Base-by-base conservation (phyloP, 306 rosid genomes). In the Quercus ilex region DNA sequence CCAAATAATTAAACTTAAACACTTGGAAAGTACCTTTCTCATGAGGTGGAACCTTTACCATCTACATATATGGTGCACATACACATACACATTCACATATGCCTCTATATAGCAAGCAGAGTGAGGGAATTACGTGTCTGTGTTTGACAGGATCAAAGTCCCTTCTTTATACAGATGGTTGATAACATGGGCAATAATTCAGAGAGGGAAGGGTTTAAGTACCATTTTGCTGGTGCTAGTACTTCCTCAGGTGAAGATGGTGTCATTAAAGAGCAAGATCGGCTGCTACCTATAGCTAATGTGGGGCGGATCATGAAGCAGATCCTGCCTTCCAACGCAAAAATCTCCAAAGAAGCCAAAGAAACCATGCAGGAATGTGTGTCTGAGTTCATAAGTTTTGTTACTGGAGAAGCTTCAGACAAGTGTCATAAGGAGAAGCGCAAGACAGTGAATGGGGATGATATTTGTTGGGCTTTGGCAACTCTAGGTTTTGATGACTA, bases 301-400 rank as follows among this genome's bases (percentile, higher is more conserved):
- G 97, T 94, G 6, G 98, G 98, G 30, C 49, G 97, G 26, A 94
- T 94, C 71, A 94, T 94, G 98, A 94, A 94, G 94, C 93, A 94
- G 68, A 92, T 82, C 77, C 85, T 94, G 14, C 98, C 98, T 30
- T 73, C 97, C 0, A 92, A 92, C 13, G 98, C 98, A 0, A 94
- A 94, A 81, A 87, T 94, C 88, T 94, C 97, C 0, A 94, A 94
- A 71, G 98, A 94, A 78, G 97, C 93, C 1, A 94, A 92, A 71
- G 98, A 94, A 79, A 94, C 97, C 75, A 94, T 91, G 97, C 98
- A 94, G 41, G 97, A 94, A 23, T 94, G 97, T 68, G 98, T 91
- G 0, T 92, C 98, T 0, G 98, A 94, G 97, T 94, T 94, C 85
- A 89, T 94, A 30, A 91, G 97, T 81, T 94, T 92, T 74, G 98